A percentile compares a stretch with the other conserved stretches of the same genome.
These are phyloP conservation scores for Dispira parvispora DNA, from an alignment of 192 early-diverging fungal genomes.

Conservation along the genomic window DNA sequence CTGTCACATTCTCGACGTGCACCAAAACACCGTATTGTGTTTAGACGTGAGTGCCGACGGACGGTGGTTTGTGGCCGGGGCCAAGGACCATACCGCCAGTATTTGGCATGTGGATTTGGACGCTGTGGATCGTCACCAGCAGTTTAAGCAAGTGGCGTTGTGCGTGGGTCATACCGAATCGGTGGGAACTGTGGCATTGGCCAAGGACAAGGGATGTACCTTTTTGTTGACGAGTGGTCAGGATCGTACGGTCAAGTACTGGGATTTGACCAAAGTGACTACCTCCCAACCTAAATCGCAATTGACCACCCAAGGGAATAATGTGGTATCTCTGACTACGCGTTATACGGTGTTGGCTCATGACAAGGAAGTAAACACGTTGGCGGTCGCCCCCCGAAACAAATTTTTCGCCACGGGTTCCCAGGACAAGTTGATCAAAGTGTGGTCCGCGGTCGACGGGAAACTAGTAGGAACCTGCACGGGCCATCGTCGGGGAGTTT, in stretches of 20 bases:
- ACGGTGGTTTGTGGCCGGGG: constrained; percentile 61
- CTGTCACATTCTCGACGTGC: constrained; percentile 78
- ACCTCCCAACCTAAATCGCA: constrained; percentile 12
- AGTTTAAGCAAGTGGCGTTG: constrained; percentile 45
- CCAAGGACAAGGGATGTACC: constrained; percentile 32
- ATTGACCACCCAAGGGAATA: constrained; percentile 4
- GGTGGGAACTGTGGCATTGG: constrained; percentile 72
- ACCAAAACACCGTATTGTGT: constrained; percentile 75
- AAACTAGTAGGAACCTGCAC: constrained; percentile 57
- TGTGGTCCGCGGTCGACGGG: constrained; percentile 78
- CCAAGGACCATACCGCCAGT: constrained; percentile 75
- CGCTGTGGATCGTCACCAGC: constrained; percentile 28
- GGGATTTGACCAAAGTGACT: constrained; percentile 54
- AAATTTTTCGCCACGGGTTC: constrained; percentile 83
- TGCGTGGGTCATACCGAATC: constrained; percentile 86
- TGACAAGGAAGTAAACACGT: constrained; percentile 91
- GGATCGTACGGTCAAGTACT: constrained; percentile 90
- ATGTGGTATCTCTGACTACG: constrained; percentile 24
- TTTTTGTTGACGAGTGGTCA: constrained; percentile 78
- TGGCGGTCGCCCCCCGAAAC: constrained; percentile 82
- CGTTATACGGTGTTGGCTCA: constrained; percentile 86
- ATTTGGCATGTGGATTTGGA: constrained; percentile 62
- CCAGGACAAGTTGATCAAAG: constrained; percentile 87
- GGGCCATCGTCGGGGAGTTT: constrained; percentile 91
- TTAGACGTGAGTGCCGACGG: constrained; percentile 42